Percentiles rank a stretch among this genome's conserved stretches.
phyloP scores from a whole-genome alignment of 106 monocot genomes.

The Narthecium ossifragum region DNA sequence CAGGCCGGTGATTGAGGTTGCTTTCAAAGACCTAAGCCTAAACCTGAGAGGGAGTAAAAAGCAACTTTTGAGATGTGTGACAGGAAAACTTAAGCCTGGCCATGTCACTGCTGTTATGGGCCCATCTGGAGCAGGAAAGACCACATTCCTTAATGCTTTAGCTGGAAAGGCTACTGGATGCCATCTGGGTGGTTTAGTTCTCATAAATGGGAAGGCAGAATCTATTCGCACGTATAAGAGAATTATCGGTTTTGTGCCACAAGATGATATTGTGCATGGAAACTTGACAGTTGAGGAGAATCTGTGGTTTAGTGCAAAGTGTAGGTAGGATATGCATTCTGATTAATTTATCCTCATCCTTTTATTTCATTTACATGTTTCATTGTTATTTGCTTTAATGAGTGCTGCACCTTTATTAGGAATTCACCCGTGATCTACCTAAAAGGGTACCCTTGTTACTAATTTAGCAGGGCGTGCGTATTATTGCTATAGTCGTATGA shows the following conservation, averaged over 20 bases:
- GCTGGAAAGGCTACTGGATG: conserved; percentile 87
- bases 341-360: not conserved
- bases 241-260: conserved; percentile 98
- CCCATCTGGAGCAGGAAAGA: conserved; percentile 95
- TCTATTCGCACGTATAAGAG: conserved; percentile 81
- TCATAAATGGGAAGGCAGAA: conserved; percentile 82
- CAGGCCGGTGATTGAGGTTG: conserved; percentile 67
- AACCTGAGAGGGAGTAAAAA: conserved; percentile 68
- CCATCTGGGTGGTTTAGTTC: conserved; percentile 64
- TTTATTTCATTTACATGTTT: not conserved
- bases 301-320: conserved; percentile 96
- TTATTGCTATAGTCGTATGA: no score
- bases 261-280: conserved; percentile 99
- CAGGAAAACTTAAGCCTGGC: conserved; percentile 81
- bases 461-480: no score
- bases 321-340: conserved; percentile 51
- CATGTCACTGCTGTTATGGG: conserved; percentile 92
- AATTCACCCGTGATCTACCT: no score
- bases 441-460: no score
- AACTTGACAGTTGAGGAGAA: conserved; percentile 98
- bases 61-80: conserved; percentile 72
- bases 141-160: conserved; percentile 86
- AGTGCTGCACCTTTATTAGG: no score
- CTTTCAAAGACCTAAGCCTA: conserved; percentile 83
- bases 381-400: no score